Evolutionary conservation across 257 asterid species (phyloP), one percentile per base, ranked within the genome.

Genomic region (Solanum medicagineum): DNA sequence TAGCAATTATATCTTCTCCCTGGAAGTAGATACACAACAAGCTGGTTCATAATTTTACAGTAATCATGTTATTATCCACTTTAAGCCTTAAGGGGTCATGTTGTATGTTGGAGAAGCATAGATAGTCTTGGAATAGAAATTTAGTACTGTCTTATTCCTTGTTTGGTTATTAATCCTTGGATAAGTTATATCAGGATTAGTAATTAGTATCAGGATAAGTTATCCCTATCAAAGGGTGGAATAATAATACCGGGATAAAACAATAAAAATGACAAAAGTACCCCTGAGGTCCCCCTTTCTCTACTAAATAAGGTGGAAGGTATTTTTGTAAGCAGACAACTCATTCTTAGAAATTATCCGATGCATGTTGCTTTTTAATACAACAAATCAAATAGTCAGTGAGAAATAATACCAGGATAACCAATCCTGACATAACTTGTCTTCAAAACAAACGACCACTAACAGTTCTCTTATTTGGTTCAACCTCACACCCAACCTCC

Each of bases 1-100:
- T 90, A 65, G 92, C 99, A 84, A 94, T 94, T 49, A 94, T 45
- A 91, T 95, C 97, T 85, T 94, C 92, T 81, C 98, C 99, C 98
- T 93, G 85, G 16, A 60, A 75, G 56, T 70, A 63, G 86, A 84
- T 77, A 49, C 40, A 75, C 68, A 86, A 75, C 82, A 75, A 75
- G 82, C 51, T 75, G 62, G 81, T 8, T 51, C 45, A 16, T 47
- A 75, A 47, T 47, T 47, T 22, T 47, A 47, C 20, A 36, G 32
- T 74, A 47, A 74, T 47, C 60, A 47, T 74, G 42, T 13, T 26
- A 24, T 11, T 7, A n/a, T 44, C 81, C 56, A 73, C 55, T 26
- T 71, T 73, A 62, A 22, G 40, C 42, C 42, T 36, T 20, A n/a
- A 59, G 32, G 29, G 66, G 14, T 59, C 32, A 2, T 59, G n/a